phyloP scores from a whole-genome alignment of 2,329 filamentous ascomycete species.

The Colletotrichum tanaceti region DNA sequence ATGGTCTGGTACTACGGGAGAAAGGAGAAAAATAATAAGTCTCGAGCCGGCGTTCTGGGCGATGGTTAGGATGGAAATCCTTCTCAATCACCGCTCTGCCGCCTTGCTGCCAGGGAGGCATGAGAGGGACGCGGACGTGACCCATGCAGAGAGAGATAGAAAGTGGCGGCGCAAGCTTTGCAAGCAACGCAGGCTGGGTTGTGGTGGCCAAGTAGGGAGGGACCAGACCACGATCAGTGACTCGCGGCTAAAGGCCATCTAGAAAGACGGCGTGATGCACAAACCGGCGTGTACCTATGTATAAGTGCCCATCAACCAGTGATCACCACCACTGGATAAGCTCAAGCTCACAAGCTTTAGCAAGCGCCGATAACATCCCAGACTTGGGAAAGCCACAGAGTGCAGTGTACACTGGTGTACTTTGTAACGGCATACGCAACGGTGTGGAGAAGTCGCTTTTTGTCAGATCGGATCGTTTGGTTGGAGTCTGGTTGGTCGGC shows the following conservation, averaged over 20 bases:
- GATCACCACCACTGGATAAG: background rate
- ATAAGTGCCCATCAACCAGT: background rate
- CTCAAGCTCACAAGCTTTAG: constrained; percentile 7
- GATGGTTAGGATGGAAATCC: background rate
- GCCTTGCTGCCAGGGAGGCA: background rate
- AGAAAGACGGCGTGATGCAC: background rate
- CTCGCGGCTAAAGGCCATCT: background rate
- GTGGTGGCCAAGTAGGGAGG: background rate
- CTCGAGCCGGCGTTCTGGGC: background rate
- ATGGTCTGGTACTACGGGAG: background rate
- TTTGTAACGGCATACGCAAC: background rate
- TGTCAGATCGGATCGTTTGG: background rate
- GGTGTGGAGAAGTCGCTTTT: background rate
- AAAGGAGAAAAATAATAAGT: background rate
- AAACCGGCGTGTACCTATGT: background rate
- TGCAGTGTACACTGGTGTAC: no score
- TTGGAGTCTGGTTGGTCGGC: background rate
- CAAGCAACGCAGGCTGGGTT: background rate
- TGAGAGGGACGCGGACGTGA: no score
- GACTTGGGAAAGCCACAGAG: background rate
- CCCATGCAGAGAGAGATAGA: background rate
- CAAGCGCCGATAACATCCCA: background rate
- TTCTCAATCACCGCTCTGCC: background rate
- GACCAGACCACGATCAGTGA: constrained; percentile 2
- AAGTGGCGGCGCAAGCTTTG: background rate